These are phyloP conservation scores for Lathyrus aphaca DNA, from an alignment of 306 rosid genomes.

Conservation along the genomic window DNA sequence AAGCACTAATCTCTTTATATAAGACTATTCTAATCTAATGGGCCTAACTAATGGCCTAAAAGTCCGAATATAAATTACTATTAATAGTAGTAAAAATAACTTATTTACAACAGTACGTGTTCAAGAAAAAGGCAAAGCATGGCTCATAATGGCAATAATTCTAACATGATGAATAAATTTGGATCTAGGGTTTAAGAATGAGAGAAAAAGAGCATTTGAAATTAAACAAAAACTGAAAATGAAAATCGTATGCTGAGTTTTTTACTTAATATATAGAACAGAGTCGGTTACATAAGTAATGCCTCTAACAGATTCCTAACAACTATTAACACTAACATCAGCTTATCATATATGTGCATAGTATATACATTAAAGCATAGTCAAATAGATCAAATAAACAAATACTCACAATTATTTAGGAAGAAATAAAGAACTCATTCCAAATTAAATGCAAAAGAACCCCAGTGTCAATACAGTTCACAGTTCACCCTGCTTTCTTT, in stretches of 20 bases:
- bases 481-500: background rate
- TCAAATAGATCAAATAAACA: slow-evolving; percentile 3
- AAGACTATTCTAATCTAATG: too few relatives aligned
- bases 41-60: too few relatives aligned
- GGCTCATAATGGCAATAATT: background rate
- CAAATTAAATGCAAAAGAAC: background rate
- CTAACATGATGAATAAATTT: background rate
- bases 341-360: background rate
- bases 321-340: background rate
- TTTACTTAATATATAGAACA: background rate
- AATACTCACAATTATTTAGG: background rate
- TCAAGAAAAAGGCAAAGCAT: background rate
- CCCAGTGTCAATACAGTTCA: background rate
- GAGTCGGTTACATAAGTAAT: background rate
- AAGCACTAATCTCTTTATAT: too few relatives aligned
- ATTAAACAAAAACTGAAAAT: background rate
- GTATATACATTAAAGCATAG: slow-evolving; percentile 1
- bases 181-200: background rate
- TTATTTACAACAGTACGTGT: too few relatives aligned
- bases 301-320: background rate
- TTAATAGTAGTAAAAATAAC: too few relatives aligned
- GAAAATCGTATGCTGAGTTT: background rate
- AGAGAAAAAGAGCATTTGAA: background rate
- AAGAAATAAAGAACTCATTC: background rate
- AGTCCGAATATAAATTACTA: too few relatives aligned